Percentiles rank a stretch among this genome's conserved stretches.
These are phyloP conservation scores for Corinectria fuckeliana DNA, from an alignment of 2,329 filamentous ascomycete species.

Conservation along the genomic window DNA sequence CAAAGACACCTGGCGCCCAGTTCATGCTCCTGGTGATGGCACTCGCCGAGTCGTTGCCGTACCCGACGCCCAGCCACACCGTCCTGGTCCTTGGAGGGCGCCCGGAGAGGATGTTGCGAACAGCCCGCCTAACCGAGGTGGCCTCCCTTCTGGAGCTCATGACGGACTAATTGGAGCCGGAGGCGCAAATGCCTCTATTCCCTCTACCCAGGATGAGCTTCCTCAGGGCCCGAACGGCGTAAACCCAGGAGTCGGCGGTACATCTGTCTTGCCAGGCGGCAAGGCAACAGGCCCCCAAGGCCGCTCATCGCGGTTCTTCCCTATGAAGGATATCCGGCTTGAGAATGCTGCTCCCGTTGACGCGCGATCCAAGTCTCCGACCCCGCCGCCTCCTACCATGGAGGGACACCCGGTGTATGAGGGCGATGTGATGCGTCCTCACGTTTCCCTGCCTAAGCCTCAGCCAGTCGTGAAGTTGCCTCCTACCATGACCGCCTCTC, in stretches of 20 bases:
- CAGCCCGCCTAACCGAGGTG: background rate
- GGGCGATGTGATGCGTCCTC: constrained; percentile 68
- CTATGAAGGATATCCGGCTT: constrained; percentile 56
- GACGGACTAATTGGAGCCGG: background rate
- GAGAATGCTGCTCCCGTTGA: constrained; percentile 47
- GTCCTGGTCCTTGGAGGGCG: constrained; percentile 40
- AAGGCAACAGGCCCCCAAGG: constrained; percentile 50
- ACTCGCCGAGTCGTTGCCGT: constrained; percentile 39
- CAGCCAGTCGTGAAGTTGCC: constrained; percentile 84
- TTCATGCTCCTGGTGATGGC: constrained; percentile 47
- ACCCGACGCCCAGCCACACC: constrained; percentile 39
- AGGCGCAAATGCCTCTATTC: constrained; percentile 1
- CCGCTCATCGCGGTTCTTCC: constrained; percentile 68
- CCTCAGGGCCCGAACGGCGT: constrained; percentile 33
- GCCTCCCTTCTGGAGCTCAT: background rate
- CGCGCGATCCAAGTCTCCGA: constrained; percentile 62
- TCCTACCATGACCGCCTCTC: constrained; percentile 51
- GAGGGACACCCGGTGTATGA: constrained; percentile 76
- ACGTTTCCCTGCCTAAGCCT: constrained; percentile 72
- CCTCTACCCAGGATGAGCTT: constrained; percentile 34
- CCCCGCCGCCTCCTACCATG: constrained; percentile 75
- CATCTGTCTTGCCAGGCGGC: constrained; percentile 38
- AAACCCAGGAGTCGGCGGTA: constrained; percentile 37
- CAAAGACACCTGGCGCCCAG: constrained; percentile 62
- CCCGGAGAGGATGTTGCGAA: constrained; percentile 36